These are phyloP conservation scores for Cladorrhinum samala DNA, from an alignment of 495 filamentous ascomycete genomes.

Conservation along the genomic window DNA sequence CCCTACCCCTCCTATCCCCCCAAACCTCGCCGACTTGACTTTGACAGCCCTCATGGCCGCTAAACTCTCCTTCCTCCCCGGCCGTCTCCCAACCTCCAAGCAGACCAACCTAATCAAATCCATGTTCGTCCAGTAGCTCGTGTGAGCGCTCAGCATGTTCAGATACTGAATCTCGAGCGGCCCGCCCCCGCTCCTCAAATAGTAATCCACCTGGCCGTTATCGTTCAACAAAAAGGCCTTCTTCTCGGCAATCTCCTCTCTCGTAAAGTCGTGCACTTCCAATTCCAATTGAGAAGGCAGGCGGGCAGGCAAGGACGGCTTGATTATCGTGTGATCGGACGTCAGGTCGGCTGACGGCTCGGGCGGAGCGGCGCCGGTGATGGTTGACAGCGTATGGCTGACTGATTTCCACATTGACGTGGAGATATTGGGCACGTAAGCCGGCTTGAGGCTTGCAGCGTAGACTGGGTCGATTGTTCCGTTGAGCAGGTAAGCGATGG, in stretches of 20 bases:
- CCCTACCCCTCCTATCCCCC: conserved; percentile 1
- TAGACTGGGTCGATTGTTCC: conserved; percentile 79
- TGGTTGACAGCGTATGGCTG: conserved; percentile 48
- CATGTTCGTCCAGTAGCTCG: conserved; percentile 79
- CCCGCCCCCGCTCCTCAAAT: conserved; percentile 69
- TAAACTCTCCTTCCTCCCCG: conserved; percentile 62
- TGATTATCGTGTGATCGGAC: conserved; percentile 1
- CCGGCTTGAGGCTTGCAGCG: conserved; percentile 66
- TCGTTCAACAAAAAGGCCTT: conserved; percentile 85
- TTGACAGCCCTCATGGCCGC: conserved; percentile 70
- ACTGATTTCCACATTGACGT: conserved; percentile 61
- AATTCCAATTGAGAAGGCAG: conserved; percentile 88
- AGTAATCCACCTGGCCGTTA: conserved; percentile 92
- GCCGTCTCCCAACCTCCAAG: conserved; percentile 71
- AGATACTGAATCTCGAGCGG: conserved; percentile 90
- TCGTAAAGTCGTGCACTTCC: conserved; percentile 89
- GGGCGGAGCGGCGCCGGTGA: conserved; percentile 8
- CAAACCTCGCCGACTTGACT: conserved; percentile 31
- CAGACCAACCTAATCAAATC: conserved; percentile 87
- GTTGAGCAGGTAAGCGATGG: conserved; percentile 88
- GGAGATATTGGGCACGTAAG: conserved; percentile 67
- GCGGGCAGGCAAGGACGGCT: conserved; percentile 44
- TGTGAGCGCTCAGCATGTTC: conserved; percentile 96
- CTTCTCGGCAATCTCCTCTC: conserved; percentile 88
- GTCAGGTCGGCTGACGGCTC: background rate